phyloP scores from a whole-genome alignment of 352 stramenopile genomes.

The Pythium graminicola region DNA sequence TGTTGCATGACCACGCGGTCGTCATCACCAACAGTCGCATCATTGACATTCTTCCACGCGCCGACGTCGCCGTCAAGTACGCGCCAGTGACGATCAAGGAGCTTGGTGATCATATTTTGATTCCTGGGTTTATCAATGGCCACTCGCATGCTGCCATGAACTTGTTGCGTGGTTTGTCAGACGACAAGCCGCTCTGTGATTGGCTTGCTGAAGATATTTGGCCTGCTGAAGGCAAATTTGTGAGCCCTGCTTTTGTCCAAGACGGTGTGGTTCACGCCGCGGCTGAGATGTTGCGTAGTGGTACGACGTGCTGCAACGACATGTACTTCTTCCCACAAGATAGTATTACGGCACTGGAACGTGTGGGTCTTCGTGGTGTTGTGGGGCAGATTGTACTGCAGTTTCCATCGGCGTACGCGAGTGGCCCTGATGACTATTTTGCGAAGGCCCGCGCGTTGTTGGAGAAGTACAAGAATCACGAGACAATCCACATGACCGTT shows the following conservation, averaged over 20 bases:
- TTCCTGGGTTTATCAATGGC: slow-evolving; percentile 81
- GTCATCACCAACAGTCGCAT: slow-evolving; percentile 66
- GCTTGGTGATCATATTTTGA: slow-evolving; percentile 61
- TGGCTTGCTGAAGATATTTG: slow-evolving; percentile 85
- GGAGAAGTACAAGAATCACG: slow-evolving; percentile 54
- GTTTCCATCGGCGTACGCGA: slow-evolving; percentile 63
- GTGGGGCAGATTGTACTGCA: slow-evolving; percentile 69
- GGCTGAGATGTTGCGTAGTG: slow-evolving; percentile 85
- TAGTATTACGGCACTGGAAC: slow-evolving; percentile 44
- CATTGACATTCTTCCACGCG: slow-evolving; percentile 59
- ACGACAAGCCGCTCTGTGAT: slow-evolving; percentile 80
- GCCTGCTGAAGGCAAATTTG: slow-evolving; percentile 74
- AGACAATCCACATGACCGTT: slow-evolving; percentile 56
- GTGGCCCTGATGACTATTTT: slow-evolving; percentile 61
- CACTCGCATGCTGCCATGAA: slow-evolving; percentile 87
- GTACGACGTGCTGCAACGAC: slow-evolving; percentile 88
- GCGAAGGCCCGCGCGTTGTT: slow-evolving; percentile 60
- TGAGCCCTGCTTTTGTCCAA: slow-evolving; percentile 61
- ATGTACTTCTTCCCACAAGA: slow-evolving; percentile 87
- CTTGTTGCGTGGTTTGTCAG: slow-evolving; percentile 76
- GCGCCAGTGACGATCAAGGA: slow-evolving; percentile 34
- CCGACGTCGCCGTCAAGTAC: slow-evolving; percentile 49
- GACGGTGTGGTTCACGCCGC: slow-evolving; percentile 68
- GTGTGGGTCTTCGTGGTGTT: slow-evolving; percentile 59
- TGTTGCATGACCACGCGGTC: slow-evolving; percentile 71